Evolutionary conservation across 208 protist species (phyloP).

Genomic region (Lotmaria passim): DNA sequence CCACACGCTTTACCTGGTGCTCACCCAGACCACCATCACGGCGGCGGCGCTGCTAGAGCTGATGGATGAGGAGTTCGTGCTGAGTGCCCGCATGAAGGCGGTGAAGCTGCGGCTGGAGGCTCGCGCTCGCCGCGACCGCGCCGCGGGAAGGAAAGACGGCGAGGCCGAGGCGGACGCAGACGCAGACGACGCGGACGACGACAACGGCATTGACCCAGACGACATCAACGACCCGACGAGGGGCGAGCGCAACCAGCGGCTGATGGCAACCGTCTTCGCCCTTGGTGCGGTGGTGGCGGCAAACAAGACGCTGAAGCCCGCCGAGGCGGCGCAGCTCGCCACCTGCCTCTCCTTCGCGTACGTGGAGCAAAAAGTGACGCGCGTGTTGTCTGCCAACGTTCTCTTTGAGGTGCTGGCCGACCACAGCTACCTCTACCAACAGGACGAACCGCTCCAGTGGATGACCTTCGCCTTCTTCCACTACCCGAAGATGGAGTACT

Average conservation of each 20-base stretch:
- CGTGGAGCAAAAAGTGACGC: slow-evolving; percentile 84
- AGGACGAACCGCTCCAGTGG: slow-evolving; percentile 72
- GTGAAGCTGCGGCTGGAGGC: slow-evolving; percentile 57
- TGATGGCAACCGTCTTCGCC: slow-evolving; percentile 80
- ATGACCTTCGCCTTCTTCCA: slow-evolving; percentile 85
- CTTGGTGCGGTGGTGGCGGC: slow-evolving; percentile 63
- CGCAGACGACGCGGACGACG: slow-evolving; percentile 45
- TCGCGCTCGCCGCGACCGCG: slow-evolving; percentile 9
- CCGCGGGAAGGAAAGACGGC: slow-evolving; percentile 15
- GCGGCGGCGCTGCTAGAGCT: slow-evolving; percentile 69
- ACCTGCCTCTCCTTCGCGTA: slow-evolving; percentile 82
- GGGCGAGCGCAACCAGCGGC: slow-evolving; percentile 87
- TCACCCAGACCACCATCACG: slow-evolving; percentile 59
- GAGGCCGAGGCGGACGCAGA: slow-evolving; percentile 10
- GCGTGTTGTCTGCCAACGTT: slow-evolving; percentile 76
- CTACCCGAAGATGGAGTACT: slow-evolving; percentile 90
- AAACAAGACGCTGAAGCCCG: slow-evolving; percentile 30
- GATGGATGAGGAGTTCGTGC: slow-evolving; percentile 75
- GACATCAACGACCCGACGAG: slow-evolving; percentile 87
- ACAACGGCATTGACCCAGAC: slow-evolving; percentile 78
- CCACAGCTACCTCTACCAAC: slow-evolving; percentile 35
- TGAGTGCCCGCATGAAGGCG: slow-evolving; percentile 70
- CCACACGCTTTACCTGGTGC: slow-evolving; percentile 71
- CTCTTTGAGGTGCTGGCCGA: slow-evolving; percentile 60
- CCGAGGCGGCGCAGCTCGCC: slow-evolving; percentile 49